A percentile compares a stretch with the other conserved stretches of the same genome.
These are phyloP conservation scores for Marsdenia floribunda DNA, from an alignment of 257 asterid genomes.

Conservation along the genomic window DNA sequence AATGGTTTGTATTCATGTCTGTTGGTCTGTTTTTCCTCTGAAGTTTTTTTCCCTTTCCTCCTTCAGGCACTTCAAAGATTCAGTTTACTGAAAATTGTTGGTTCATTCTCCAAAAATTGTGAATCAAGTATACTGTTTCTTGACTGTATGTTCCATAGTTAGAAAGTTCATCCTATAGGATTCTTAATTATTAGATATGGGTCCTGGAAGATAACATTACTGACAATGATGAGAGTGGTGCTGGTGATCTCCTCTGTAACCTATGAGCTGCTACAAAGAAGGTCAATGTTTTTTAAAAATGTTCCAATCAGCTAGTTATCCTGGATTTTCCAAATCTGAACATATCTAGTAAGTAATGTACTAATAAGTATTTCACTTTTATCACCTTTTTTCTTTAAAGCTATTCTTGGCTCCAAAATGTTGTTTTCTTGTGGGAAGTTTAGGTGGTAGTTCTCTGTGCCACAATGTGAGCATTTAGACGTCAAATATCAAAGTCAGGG, in stretches of 20 bases:
- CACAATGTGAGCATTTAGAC: background rate
- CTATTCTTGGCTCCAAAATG: background rate
- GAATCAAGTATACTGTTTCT: background rate
- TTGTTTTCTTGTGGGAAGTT: background rate
- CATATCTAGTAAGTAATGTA: background rate
- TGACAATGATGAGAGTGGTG: background rate
- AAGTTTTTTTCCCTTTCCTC: background rate
- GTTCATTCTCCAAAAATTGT: background rate
- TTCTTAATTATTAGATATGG: background rate
- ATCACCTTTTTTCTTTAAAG: background rate
- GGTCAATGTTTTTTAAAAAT: background rate
- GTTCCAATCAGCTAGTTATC: background rate
- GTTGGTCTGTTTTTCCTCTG: conserved; percentile 3
- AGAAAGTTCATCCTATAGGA: background rate
- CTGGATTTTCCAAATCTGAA: background rate
- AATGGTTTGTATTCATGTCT: conserved; percentile 49
- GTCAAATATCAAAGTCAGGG: background rate
- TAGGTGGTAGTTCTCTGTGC: background rate
- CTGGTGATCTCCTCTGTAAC: background rate
- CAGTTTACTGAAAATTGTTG: background rate
- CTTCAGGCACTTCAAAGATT: background rate
- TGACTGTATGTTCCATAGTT: background rate
- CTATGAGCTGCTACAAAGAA: background rate
- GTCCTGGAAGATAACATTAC: background rate
- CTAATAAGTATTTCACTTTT: background rate